Evolutionary conservation across 208 protist genomes (phyloP), one percentile per base, ranked within the genome.

Genomic region (Trypanosoma grayi): DNA sequence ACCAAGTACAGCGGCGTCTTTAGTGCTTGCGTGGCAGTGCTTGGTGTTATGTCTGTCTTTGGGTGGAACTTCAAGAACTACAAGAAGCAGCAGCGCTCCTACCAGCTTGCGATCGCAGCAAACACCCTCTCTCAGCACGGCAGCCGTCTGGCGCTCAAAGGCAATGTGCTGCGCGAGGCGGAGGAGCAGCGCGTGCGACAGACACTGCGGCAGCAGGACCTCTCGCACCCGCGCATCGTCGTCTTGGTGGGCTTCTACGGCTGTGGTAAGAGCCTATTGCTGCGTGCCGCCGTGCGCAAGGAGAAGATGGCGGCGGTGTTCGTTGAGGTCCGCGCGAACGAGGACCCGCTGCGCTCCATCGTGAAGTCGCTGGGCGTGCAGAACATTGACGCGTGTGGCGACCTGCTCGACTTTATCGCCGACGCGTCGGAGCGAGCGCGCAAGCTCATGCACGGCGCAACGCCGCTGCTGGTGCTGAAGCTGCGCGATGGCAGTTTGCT

Each of bases 1-100:
- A 73, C 79, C 47, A 95, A 93, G 75, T 95, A 95, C 67, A 84
- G 81, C 33, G 85, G 88, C 58, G 84, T 95, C 20, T 79, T 92
- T 37, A 88, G 79, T 53, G 88, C 88, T 33, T 88, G 75, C 50
- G 83, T 95, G 31, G 85, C 89, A 30, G 84, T 92, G 48, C 47
- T 82, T 34, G 85, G 85, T 45, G 89, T 84, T 59, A 79, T 84
- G 68, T 93, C 85, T 28, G 71, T 95, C 24, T 95, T 95, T 64
- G 80, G 82, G 39, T 95, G 89, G 89, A 95, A 95, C 60, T 93
- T 88, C 63, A 87, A 85, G 53, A 93, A 95, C 72, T 92, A 90
- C 68, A 74, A 77, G 18, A 90, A 85, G 60, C 79, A 88, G 51
- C 83, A 89, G 64, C 83, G 89, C 18, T 83, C 78, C 13, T 90